Evolutionary conservation across 2,329 filamentous ascomycete species (phyloP), one percentile per base, ranked within the genome.

Genomic region (Claviceps spartinae): DNA sequence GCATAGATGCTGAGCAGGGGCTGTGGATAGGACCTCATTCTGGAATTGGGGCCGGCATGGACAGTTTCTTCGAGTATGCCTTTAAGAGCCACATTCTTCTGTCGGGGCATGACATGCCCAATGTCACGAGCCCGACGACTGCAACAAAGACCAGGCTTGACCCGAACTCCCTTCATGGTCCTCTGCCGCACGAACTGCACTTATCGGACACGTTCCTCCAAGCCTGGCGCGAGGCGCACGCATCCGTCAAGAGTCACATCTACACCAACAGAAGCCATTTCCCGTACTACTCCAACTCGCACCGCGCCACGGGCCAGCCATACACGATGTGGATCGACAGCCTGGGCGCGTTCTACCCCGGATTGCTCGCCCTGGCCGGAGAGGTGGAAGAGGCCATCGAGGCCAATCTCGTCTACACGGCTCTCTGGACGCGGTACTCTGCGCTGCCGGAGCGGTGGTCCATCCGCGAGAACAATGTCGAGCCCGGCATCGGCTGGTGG

Each of bases 61-160:
- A 98, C 70, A 96, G 90, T 69, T 98, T 98, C 70, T 97, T 95
- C 62, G 93, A 98, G 69, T 98, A 98, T 67, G 90, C 93, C 3
- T 77, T 97, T 61, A 98, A 98, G 69, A 89, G 89, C 18, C 83
- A 95, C 63, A 86, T 98, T 54, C 70, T 98, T 24, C 79, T 97
- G 22, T 95, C 91, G 2, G 87, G 88, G 1, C 81, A 85, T 53
- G 75, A 74, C 14, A 65, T 75, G 54, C 78, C 78, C 3, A 83
- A 83, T 56, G 53, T 57, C 5, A 64, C 68, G 3, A 59, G 40
- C 40, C 9, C 40, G 40, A 69, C 56, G 62, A 72, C 57, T 63
- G 72, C 61, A 63, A 70, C 54, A 56, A 66, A 57, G 48, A 59
- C 51, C 57, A 75, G 74, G 82, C 66, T 85, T 63, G 78, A 84